Conservation (phyloP, 768 basidiomycete genomes). For the Tricholoma terreum region DNA sequence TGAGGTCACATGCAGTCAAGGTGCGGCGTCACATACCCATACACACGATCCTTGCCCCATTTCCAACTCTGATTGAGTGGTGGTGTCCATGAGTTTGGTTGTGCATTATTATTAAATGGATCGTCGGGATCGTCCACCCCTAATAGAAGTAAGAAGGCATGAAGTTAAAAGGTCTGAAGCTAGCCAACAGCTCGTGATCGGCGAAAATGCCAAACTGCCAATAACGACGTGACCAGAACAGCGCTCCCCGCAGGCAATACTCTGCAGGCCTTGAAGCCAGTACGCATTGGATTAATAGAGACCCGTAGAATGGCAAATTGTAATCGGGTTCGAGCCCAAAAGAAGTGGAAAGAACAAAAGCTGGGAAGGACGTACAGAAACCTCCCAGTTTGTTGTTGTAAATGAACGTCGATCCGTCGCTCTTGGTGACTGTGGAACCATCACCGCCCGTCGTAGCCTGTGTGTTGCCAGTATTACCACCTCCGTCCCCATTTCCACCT, state of each 20-base stretch:
- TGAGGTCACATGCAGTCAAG: slow-evolving; percentile 8
- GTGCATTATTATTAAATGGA: slow-evolving; percentile 74
- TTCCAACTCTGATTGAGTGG: slow-evolving; percentile 74
- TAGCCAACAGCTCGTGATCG: not conserved
- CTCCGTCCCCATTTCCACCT: not conserved
- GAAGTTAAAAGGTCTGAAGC: slow-evolving; percentile 1
- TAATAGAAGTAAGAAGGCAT: slow-evolving; percentile 20
- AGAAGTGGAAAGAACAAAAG: not conserved
- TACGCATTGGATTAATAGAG: not conserved
- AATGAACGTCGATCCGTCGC: slow-evolving; percentile 68
- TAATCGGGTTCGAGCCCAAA: not conserved
- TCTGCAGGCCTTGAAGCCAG: not conserved
- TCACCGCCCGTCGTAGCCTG: slow-evolving; percentile 55
- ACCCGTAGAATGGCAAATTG: not conserved
- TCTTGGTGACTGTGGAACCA: slow-evolving; percentile 61
- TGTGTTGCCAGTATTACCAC: not conserved
- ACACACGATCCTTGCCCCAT: slow-evolving; percentile 59
- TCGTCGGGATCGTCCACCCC: slow-evolving; percentile 67
- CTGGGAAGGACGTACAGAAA: slow-evolving; percentile 48
- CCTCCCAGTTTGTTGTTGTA: slow-evolving; percentile 80
- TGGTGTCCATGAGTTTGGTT: slow-evolving; percentile 77
- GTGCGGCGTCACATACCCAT: slow-evolving; percentile 48
- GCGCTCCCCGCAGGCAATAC: not conserved
- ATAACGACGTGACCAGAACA: too few species aligned
- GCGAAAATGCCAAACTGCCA: not conserved